A percentile compares a stretch with the other conserved stretches of the same genome.
These are phyloP conservation scores for Wickerhamiella qilinensis DNA, from an alignment of 805 yeast genomes.

Conservation along the genomic window DNA sequence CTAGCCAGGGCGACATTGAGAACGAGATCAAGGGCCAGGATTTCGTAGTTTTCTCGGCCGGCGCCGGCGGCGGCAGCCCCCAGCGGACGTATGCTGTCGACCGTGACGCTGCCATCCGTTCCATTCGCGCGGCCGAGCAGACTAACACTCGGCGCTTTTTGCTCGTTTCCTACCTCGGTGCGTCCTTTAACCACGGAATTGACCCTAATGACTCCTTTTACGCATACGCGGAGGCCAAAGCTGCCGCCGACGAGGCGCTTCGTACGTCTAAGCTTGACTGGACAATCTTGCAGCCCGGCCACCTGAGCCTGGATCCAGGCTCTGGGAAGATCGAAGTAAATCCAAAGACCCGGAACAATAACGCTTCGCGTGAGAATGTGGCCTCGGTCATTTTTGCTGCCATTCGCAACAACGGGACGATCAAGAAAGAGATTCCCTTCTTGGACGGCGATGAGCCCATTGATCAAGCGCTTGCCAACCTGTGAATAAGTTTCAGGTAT, in stretches of 20 bases:
- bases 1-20: slow-evolving; percentile 23
- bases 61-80: slow-evolving; percentile 41
- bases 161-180: slow-evolving; percentile 39
- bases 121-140: slow-evolving; percentile 35
- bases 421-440: slow-evolving; percentile 9
- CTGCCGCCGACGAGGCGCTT: slow-evolving; percentile 37
- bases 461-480: slow-evolving; percentile 4
- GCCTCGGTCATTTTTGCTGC: slow-evolving; percentile 28
- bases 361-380: slow-evolving; percentile 35
- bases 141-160: slow-evolving; percentile 31
- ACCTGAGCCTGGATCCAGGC: slow-evolving; percentile 25
- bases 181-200: slow-evolving; percentile 31
- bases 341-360: slow-evolving; percentile 14
- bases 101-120: slow-evolving; percentile 43
- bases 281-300: slow-evolving; percentile 43
- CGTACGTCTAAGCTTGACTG: slow-evolving; percentile 30
- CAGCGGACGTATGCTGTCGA: slow-evolving; percentile 36
- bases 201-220: slow-evolving; percentile 27
- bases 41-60: slow-evolving; percentile 45
- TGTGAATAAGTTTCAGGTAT: too few relatives aligned
- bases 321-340: slow-evolving; percentile 29
- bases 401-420: slow-evolving; percentile 4
- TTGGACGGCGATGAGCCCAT: slow-evolving; percentile 13
- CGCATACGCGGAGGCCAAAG: slow-evolving; percentile 43
- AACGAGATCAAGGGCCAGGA: slow-evolving; percentile 30